Percentiles rank a stretch among this genome's conserved stretches.
Evolutionary conservation across 352 stramenopile genomes (phyloP).

Genomic region (Thraustotheca clavata): DNA sequence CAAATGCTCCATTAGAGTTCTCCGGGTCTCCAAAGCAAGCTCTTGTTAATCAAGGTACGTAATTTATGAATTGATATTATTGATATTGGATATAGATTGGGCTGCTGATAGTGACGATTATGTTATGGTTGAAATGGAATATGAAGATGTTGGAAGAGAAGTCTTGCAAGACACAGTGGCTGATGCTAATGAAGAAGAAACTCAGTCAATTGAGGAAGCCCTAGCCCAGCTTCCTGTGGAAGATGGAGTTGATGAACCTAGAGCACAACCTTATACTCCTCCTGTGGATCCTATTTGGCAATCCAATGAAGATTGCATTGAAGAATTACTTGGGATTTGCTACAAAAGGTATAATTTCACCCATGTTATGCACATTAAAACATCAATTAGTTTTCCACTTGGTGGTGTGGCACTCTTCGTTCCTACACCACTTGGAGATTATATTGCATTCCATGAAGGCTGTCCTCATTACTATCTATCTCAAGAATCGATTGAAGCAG

Average conservation of each 20-base stretch:
- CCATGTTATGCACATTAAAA: neutral
- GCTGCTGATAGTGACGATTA: conserved; percentile 69
- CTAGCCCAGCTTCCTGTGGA: neutral
- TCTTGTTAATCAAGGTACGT: conserved; percentile 54
- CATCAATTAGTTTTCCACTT: conserved; percentile 35
- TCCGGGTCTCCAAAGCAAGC: conserved; percentile 36
- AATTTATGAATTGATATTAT: neutral
- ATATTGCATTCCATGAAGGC: conserved; percentile 80
- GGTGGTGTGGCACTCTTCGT: conserved; percentile 70
- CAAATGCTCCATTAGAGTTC: neutral
- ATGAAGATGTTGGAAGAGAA: conserved; percentile 65
- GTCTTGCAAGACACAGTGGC: conserved; percentile 37
- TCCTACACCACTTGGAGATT: conserved; percentile 69
- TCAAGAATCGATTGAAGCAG: conserved; percentile 63
- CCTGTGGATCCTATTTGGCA: neutral
- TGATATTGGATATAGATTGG: conserved; percentile 33
- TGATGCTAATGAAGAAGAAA: neutral
- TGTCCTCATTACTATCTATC: conserved; percentile 77
- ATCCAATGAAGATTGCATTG: conserved; percentile 33
- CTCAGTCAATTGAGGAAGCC: neutral
- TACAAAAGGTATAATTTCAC: conserved; percentile 39
- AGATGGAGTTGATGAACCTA: conserved; percentile 1
- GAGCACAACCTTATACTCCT: neutral
- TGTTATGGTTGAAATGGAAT: conserved; percentile 75
- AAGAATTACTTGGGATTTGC: conserved; percentile 71